Evolutionary conservation across 2,329 filamentous ascomycete genomes (phyloP), one percentile per base, ranked within the genome.

Genomic region (Hymenoscyphus repandus): DNA sequence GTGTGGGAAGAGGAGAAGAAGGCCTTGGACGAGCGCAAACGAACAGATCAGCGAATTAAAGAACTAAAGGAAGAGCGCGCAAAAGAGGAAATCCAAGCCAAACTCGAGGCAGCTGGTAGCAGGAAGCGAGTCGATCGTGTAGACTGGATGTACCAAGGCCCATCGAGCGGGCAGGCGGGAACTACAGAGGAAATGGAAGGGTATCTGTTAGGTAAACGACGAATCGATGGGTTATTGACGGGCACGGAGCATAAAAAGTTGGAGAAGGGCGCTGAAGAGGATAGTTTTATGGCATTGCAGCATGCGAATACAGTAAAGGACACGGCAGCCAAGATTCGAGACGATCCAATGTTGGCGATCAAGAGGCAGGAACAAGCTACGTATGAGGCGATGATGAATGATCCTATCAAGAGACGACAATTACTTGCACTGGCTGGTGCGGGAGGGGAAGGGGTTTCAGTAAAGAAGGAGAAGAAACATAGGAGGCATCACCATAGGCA

Each of bases 141-240:
- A 22, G 93, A 97, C 64, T 99, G 93, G 89, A 96, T 99, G 90
- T 99, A 99, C 70, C 83, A 86, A 61, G 92, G 92, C 1, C 90
- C 93, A 6, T 86, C 85, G 45, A 78, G 76, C 50, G 88, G 89
- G 33, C 85, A 88, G 64, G 74, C 76, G n/a, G 86, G 86, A 30
- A 88, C 82, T 36, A 81, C 79, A 4, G 92, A 96, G 68, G 93
- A 97, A 70, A 90, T 89, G 72, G 93, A 99, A 66, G 90, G 88
- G 3, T 99, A 95, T 67, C 72, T 99, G 1, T 76, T 99, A 12
- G 93, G 93, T 47, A 97, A 96, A 74, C 79, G 93, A 52, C 80
- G 91, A 52, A 92, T 99, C 66, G 92, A 97, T 72, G 83, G 85
- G 11, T 76, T 99, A 49, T 81, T 90, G 39, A 88, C 93, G 67